A percentile compares a stretch with the other conserved stretches of the same genome.
Evolutionary conservation across 495 filamentous ascomycete species (phyloP).

Genomic region (Hypoxylon trugodes): DNA sequence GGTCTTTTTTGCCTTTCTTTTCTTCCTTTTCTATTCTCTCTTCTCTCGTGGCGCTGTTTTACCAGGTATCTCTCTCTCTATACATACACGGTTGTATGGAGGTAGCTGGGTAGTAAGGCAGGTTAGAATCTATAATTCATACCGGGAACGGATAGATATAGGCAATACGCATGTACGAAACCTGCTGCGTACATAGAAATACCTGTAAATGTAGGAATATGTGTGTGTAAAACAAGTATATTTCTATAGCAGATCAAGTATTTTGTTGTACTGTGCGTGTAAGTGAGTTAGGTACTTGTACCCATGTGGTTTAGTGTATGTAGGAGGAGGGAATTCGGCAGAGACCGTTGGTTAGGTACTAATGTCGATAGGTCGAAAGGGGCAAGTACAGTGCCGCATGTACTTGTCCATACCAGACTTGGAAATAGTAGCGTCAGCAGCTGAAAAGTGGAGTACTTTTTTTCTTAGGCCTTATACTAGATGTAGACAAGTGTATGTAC

Average conservation of each 20-base stretch:
- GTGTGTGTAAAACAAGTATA: neutral
- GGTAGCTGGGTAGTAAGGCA: no score
- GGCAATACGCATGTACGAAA: slow-evolving; percentile 28
- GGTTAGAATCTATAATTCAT: slow-evolving; percentile 15
- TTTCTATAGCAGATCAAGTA: slow-evolving; percentile 4
- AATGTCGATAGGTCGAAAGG: slow-evolving; percentile 31
- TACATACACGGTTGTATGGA: neutral
- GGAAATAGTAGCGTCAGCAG: slow-evolving; percentile 39
- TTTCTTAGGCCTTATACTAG: no score
- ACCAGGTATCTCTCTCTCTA: no score
- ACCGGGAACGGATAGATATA: slow-evolving; percentile 14
- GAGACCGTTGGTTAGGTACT: slow-evolving; percentile 38
- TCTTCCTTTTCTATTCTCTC: neutral
- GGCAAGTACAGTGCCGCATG: slow-evolving; percentile 30
- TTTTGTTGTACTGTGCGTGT: slow-evolving; percentile 3
- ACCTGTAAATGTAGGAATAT: slow-evolving; percentile 2
- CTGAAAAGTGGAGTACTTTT: slow-evolving; percentile 38
- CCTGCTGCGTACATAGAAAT: slow-evolving; percentile 4
- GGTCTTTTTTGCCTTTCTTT: neutral
- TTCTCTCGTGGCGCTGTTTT: slow-evolving; percentile 15
- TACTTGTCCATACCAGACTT: slow-evolving; percentile 33
- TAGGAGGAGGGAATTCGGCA: slow-evolving; percentile 25
- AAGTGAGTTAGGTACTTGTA: slow-evolving; percentile 8
- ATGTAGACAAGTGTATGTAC: slow-evolving; percentile 12
- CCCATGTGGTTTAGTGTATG: neutral